A percentile compares a stretch with the other conserved stretches of the same genome.
These are phyloP conservation scores for Chlorencoelia australis DNA, from an alignment of 2,329 filamentous ascomycete species.

Conservation along the genomic window DNA sequence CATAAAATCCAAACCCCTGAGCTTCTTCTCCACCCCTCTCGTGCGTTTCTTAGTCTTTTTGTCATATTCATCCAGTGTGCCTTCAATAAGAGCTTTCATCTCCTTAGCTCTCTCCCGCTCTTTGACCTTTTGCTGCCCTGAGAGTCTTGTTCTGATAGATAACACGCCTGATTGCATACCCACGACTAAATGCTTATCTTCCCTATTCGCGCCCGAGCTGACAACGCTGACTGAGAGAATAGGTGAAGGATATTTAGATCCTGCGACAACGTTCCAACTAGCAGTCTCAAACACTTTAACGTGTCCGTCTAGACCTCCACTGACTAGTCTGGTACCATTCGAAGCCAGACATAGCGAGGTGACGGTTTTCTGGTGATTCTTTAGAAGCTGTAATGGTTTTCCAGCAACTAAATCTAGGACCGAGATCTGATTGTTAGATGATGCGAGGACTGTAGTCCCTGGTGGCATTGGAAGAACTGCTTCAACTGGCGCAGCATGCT, in stretches of 20 bases:
- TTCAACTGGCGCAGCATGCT: slow-evolving; percentile 84
- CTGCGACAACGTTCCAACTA: slow-evolving; percentile 92
- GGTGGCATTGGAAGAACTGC: slow-evolving; percentile 78
- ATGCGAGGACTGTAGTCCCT: slow-evolving; percentile 76
- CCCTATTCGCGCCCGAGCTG: slow-evolving; percentile 51
- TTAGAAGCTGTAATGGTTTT: slow-evolving; percentile 74
- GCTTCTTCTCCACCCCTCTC: slow-evolving; percentile 45
- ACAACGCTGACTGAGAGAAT: slow-evolving; percentile 78
- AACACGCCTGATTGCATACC: slow-evolving; percentile 93
- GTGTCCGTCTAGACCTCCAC: slow-evolving; percentile 86
- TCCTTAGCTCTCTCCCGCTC: slow-evolving; percentile 71
- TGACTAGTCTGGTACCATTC: slow-evolving; percentile 69
- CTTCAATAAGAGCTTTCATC: slow-evolving; percentile 73
- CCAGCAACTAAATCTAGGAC: slow-evolving; percentile 90
- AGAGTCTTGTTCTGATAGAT: slow-evolving; percentile 79
- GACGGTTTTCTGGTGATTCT: slow-evolving; percentile 96
- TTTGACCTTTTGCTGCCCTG: slow-evolving; percentile 67
- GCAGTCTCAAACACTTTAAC: slow-evolving; percentile 94
- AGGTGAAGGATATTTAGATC: slow-evolving; percentile 84
- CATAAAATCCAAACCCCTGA: slow-evolving; percentile 65
- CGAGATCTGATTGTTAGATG: slow-evolving; percentile 77
- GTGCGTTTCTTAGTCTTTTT: slow-evolving; percentile 56
- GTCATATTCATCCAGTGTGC: slow-evolving; percentile 70
- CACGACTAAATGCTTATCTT: slow-evolving; percentile 88
- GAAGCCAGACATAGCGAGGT: slow-evolving; percentile 78